Conservation (phyloP, 2,329 filamentous ascomycete species). For the Dactylellina leptospora region DNA sequence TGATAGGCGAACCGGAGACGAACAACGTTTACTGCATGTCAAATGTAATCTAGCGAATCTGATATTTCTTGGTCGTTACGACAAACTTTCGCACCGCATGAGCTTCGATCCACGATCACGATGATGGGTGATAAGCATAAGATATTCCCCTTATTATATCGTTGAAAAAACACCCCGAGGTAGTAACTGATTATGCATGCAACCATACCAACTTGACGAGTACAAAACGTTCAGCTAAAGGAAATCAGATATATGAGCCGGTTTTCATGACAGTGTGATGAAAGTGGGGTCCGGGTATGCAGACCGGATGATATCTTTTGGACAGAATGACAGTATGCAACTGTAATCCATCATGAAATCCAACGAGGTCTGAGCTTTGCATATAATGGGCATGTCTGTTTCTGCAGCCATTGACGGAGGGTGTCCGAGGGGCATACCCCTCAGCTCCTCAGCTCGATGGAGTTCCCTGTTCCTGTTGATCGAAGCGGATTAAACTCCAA, state of each 20-base stretch:
- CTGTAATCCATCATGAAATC: conserved; percentile 17
- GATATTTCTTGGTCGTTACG: no score
- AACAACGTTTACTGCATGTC: conserved; percentile 27
- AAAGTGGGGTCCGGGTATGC: conserved; percentile 34
- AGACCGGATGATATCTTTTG: conserved; percentile 18
- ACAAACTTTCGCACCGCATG: no score
- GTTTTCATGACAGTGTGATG: background rate
- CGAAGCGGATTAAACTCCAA: background rate
- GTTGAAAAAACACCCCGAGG: background rate
- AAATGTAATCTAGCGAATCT: conserved; percentile 18
- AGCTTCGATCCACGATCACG: background rate
- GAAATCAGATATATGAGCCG: background rate
- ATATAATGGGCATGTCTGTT: conserved; percentile 18
- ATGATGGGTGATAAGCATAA: background rate
- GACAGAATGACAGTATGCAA: conserved; percentile 23
- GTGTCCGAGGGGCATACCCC: no score
- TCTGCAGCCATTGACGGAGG: no score
- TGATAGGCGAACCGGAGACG: conserved; percentile 47
- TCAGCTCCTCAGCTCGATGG: no score
- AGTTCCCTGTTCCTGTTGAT: conserved; percentile 25
- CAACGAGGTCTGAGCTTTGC: conserved; percentile 37
- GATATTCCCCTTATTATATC: conserved; percentile 4
- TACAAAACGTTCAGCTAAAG: conserved; percentile 1
- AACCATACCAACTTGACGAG: conserved; percentile 26
- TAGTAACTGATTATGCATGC: conserved; percentile 25